Evolutionary conservation across 345 rosid species (phyloP), one percentile per base, ranked within the genome.

Genomic region (Eucalyptus cladocalyx): DNA sequence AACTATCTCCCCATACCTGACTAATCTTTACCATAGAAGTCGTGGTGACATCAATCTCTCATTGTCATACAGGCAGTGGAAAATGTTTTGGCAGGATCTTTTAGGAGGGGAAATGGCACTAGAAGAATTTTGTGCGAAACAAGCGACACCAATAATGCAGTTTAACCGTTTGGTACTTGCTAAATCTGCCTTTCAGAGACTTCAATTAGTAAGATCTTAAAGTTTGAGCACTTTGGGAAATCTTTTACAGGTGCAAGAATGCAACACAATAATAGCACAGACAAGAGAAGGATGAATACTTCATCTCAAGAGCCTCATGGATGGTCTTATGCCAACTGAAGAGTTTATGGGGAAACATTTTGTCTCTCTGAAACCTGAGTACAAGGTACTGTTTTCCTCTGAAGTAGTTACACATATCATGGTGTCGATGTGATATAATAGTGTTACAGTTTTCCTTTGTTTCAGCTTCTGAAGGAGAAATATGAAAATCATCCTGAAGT

Each of bases 101-200:
- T 98, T 89, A 92, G 99, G 90, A 95, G 99, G 92, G 92, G 98
- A 98, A 94, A 98, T 98, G 99, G 99, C 99, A 91, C 89, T 96
- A 87, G 99, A 98, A 92, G 98, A 96, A 90, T 94, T 93, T 83
- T 97, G 98, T 92, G 95, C 93, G 89, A 96, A 96, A 89, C 99
- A 96, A 94, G 93, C 95, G 92, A 92, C 95, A 72, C 99, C 97
- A 90, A 96, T 97, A 91, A 93, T 89, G 90, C 98, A 95, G 92
- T 96, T 97, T 81, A 96, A 96, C 87, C 96, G 96, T 88, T 92
- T 96, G 97, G 99, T 97, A 93, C 88, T 87, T 89, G 91, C 89
- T 42, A 80, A 83, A 80, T 58, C 88, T 34, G 80, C 37, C 40
- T 32, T 18, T 69, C 24, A 69, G 21, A 69, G 80, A 69, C 24